A percentile compares a stretch with the other conserved stretches of the same genome.
Conservation (phyloP, 352 stramenopile species). For the Pelagophyceae sp. region DNA sequence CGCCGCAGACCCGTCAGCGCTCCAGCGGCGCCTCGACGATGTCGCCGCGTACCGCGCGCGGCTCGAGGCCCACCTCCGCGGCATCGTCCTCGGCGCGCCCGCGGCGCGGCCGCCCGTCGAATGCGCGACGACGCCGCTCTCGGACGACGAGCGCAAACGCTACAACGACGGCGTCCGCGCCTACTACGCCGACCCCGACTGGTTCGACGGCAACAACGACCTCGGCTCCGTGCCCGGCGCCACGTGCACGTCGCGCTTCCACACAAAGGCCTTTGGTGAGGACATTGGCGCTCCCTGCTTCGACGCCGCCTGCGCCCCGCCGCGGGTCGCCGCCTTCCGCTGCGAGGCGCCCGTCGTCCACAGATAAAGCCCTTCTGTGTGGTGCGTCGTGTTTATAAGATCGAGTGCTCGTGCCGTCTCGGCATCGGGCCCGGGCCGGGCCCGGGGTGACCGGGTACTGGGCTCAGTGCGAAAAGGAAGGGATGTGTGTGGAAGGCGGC, state of each 20-base stretch:
- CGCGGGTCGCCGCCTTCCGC: neutral
- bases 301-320: neutral
- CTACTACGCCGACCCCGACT: neutral
- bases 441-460: too few species aligned
- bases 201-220: neutral
- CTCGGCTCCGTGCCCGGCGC: neutral
- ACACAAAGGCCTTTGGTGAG: neutral
- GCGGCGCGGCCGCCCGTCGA: neutral
- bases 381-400: too few species aligned
- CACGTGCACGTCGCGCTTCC: neutral
- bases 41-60: neutral
- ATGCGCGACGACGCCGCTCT: neutral
- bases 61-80: constrained; percentile 1
- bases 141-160: neutral
- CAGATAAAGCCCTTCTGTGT: too few species aligned
- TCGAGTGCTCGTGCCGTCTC: too few species aligned
- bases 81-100: neutral
- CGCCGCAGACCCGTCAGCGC: neutral
- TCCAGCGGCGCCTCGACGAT: neutral
- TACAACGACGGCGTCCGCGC: neutral
- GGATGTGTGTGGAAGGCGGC: too few species aligned
- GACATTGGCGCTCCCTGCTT: neutral
- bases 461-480: too few species aligned
- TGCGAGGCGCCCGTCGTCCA: too few species aligned
- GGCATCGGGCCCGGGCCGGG: too few species aligned